A percentile compares a stretch with the other conserved stretches of the same genome.
These are phyloP conservation scores for sweet orange (Citrus sinensis) DNA, from an alignment of 345 rosid species.

Conservation along the genomic window DVS_A1.0 CM039167.1:14985501-14986000, in stretches of 20 bases:
- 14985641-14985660: background rate
- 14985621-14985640: background rate
- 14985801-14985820: background rate
- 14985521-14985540: background rate
- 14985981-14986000: constrained; percentile 8
- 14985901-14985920: constrained; percentile 36
- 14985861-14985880: constrained; percentile 44
- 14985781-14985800: background rate
- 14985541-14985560: no score
- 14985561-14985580: no score
- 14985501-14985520: background rate
- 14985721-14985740: background rate
- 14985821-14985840: constrained; percentile 32
- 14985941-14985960: constrained; percentile 35
- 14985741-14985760: background rate
- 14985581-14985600: no score
- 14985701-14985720: background rate
- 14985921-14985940: constrained; percentile 30
- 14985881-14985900: constrained; percentile 77
- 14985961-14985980: constrained; percentile 34
- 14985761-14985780: background rate
- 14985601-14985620: no score
- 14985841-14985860: constrained; percentile 41
- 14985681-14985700: background rate
- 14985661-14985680: no score